phyloP scores from a whole-genome alignment of 1,284 basidiomycete genomes.

The Chalciporus sp. region DNA sequence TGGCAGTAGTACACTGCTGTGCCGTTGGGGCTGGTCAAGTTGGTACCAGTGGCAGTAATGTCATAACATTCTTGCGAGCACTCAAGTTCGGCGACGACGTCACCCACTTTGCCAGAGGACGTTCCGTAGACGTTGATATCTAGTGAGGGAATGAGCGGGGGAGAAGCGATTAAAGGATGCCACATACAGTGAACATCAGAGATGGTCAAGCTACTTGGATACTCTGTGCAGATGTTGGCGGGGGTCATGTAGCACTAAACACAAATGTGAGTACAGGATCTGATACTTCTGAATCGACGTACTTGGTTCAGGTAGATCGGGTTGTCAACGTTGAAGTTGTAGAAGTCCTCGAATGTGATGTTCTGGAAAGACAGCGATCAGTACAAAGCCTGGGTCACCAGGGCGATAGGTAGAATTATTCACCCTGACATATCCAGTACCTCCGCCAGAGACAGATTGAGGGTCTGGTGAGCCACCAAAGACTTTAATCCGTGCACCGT shows the following conservation, averaged over 20 bases:
- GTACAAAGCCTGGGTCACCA: background rate
- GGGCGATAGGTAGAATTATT: background rate
- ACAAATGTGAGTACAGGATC: background rate
- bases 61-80: slow-evolving; percentile 32
- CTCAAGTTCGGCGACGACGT: slow-evolving; percentile 36
- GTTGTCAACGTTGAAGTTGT: slow-evolving; percentile 44
- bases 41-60: slow-evolving; percentile 20
- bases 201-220: slow-evolving; percentile 38
- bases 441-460: slow-evolving; percentile 34
- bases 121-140: slow-evolving; percentile 35
- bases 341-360: slow-evolving; percentile 43
- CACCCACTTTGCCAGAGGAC: slow-evolving; percentile 34
- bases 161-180: background rate
- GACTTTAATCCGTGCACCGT: slow-evolving; percentile 55
- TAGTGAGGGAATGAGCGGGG: slow-evolving; percentile 11
- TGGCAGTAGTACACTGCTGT: slow-evolving; percentile 19
- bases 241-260: slow-evolving; percentile 42
- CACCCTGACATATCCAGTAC: slow-evolving; percentile 37
- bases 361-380: slow-evolving; percentile 26
- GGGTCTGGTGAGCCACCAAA: slow-evolving; percentile 34
- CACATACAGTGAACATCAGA: slow-evolving; percentile 34
- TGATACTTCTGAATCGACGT: background rate
- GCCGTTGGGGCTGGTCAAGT: slow-evolving; percentile 14
- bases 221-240: slow-evolving; percentile 32
- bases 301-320: slow-evolving; percentile 37